Evolutionary conservation across 331 rosid species (phyloP).

Genomic region (Quercus lobata): DNA sequence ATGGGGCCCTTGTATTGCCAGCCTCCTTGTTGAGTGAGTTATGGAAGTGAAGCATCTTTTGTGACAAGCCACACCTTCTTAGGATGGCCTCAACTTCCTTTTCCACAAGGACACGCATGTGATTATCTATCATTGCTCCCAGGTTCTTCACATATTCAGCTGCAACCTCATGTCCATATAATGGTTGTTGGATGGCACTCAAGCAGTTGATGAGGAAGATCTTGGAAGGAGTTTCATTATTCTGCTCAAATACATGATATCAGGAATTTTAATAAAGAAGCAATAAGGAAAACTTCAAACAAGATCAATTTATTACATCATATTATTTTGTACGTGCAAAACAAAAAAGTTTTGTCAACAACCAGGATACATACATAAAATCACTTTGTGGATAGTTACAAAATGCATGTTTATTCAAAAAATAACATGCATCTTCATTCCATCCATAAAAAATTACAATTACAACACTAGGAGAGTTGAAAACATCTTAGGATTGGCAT

Average conservation of each 20-base stretch:
- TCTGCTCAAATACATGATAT: conserved; percentile 52
- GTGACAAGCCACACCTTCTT: conserved; percentile 62
- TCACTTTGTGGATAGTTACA: not conserved
- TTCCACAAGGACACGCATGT: conserved; percentile 64
- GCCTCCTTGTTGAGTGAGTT: conserved; percentile 33
- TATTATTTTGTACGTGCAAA: not conserved
- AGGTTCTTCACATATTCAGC: conserved; percentile 73
- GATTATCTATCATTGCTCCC: conserved; percentile 68
- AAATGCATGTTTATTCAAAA: not conserved
- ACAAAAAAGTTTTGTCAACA: not conserved
- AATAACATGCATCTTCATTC: not conserved
- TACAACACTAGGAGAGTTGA: not conserved
- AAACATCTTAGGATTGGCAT: not conserved
- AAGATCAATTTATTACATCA: too few relatives aligned
- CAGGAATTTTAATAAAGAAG: not conserved
- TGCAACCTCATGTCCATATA: conserved; percentile 72
- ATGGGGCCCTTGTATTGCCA: conserved; percentile 36
- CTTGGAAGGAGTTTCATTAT: conserved; percentile 77
- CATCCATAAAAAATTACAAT: conserved; percentile 6
- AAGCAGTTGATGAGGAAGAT: conserved; percentile 91
- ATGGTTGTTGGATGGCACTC: conserved; percentile 83
- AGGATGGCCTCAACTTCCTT: conserved; percentile 80
- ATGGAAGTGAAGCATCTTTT: conserved; percentile 63
- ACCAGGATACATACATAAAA: not conserved
- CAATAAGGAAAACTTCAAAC: not conserved